These are phyloP conservation scores for Euphorbia lathyris DNA, from an alignment of 345 rosid genomes.

Conservation along the genomic window DNA sequence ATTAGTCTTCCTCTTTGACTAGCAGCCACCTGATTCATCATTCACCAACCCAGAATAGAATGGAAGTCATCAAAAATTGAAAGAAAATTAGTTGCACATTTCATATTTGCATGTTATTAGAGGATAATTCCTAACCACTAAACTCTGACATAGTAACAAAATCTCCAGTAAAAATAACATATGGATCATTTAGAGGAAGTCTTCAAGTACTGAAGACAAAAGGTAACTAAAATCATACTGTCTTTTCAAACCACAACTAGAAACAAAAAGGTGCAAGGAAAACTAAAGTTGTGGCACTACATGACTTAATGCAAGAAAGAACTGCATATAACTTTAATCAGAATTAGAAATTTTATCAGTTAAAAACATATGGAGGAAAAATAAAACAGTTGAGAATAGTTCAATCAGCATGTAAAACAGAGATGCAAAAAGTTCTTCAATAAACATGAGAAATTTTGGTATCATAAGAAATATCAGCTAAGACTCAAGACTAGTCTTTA, in stretches of 20 bases:
- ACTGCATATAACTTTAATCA: not conserved
- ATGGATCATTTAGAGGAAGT: not conserved
- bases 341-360: not conserved
- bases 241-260: too few species aligned
- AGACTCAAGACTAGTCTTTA: not conserved
- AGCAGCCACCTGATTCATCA: conserved; percentile 14
- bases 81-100: not conserved
- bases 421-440: not conserved
- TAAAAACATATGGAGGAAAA: not conserved
- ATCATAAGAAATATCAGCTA: not conserved
- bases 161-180: not conserved
- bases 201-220: too few species aligned
- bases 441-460: not conserved
- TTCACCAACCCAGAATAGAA: not conserved
- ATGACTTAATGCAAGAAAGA: not conserved
- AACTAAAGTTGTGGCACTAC: not conserved
- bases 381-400: not conserved
- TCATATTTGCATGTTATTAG: not conserved
- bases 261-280: too few species aligned
- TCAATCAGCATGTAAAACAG: not conserved
- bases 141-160: not conserved
- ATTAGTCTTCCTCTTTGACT: conserved; percentile 21
- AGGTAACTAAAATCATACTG: too few species aligned
- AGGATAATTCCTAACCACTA: not conserved
- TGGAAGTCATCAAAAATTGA: not conserved